A percentile compares a stretch with the other conserved stretches of the same genome.
Conservation (phyloP, 495 filamentous ascomycete genomes). For the Daldinia grandis region DNA sequence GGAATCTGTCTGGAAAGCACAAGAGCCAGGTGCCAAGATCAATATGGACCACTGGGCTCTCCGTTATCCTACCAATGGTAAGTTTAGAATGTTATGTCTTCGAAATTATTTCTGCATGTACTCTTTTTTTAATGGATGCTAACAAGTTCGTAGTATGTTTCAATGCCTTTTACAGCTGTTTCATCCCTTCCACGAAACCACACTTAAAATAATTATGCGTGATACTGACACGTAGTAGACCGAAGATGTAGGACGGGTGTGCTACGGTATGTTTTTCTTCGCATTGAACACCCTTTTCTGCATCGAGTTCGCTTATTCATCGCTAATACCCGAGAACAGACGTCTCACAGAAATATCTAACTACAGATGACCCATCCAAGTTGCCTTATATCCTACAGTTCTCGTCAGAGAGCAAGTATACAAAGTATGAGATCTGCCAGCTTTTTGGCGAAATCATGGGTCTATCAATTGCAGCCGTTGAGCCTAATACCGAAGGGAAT, state of each 20-base stretch:
- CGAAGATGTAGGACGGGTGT: slow-evolving; percentile 86
- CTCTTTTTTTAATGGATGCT: slow-evolving; percentile 2
- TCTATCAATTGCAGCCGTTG: slow-evolving; percentile 73
- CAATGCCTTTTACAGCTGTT: background rate
- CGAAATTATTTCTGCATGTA: background rate
- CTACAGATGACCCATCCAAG: slow-evolving; percentile 48
- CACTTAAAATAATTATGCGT: background rate
- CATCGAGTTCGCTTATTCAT: background rate
- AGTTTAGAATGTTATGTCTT: background rate
- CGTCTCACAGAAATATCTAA: slow-evolving; percentile 73
- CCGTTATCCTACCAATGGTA: slow-evolving; percentile 77
- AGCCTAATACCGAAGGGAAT: slow-evolving; percentile 75
- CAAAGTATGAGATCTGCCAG: slow-evolving; percentile 91
- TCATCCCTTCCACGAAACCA: background rate
- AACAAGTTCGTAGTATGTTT: slow-evolving; percentile 25
- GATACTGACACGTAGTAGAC: slow-evolving; percentile 55
- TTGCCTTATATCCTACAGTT: slow-evolving; percentile 85
- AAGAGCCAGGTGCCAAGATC: slow-evolving; percentile 63
- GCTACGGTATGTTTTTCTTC: slow-evolving; percentile 53
- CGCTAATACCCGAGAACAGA: slow-evolving; percentile 45
- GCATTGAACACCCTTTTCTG: background rate
- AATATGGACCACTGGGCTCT: slow-evolving; percentile 91
- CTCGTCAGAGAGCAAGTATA: slow-evolving; percentile 84
- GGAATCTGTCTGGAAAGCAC: slow-evolving; percentile 74
- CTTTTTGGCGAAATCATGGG: slow-evolving; percentile 83